Percentiles rank a stretch among this genome's conserved stretches.
These are phyloP conservation scores for Fusarium heterosporum DNA, from an alignment of 2,329 filamentous ascomycete species.

Conservation along the genomic window DNA sequence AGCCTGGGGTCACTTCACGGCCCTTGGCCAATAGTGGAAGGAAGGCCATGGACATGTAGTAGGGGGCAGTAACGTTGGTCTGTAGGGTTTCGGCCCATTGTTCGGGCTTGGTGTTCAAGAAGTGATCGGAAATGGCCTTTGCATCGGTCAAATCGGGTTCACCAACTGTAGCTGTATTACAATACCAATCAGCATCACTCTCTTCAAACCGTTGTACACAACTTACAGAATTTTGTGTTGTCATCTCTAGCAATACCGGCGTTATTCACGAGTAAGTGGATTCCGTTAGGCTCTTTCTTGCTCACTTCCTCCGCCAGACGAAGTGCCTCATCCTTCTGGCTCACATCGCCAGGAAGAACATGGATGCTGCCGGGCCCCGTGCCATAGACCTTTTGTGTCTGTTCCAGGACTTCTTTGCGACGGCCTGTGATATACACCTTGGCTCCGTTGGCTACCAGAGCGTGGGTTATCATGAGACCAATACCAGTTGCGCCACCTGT, in stretches of 20 bases:
- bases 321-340: constrained; percentile 1
- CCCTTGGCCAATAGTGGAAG: constrained; percentile 3
- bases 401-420: background rate
- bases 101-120: background rate
- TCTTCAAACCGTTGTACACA: rapidly evolving
- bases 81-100: constrained; percentile 1
- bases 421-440: constrained; percentile 23
- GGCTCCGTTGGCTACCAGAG: constrained; percentile 1
- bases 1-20: background rate
- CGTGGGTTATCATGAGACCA: constrained; percentile 8
- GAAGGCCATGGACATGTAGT: constrained; percentile 16
- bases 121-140: constrained; percentile 10
- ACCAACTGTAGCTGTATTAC: background rate
- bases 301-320: background rate
- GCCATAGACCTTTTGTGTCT: background rate
- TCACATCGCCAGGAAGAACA: constrained; percentile 3
- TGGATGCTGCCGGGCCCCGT: constrained; percentile 5
- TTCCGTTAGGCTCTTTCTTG: background rate
- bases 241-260: constrained; percentile 11
- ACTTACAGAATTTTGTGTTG: constrained; percentile 13
- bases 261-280: constrained; percentile 8
- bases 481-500: constrained; percentile 16
- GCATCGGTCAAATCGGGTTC: background rate
- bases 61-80: constrained; percentile 5
- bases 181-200: rapidly evolving